Evolutionary conservation across 768 basidiomycete species (phyloP).

Genomic region (Polyporus arcularius): DNA sequence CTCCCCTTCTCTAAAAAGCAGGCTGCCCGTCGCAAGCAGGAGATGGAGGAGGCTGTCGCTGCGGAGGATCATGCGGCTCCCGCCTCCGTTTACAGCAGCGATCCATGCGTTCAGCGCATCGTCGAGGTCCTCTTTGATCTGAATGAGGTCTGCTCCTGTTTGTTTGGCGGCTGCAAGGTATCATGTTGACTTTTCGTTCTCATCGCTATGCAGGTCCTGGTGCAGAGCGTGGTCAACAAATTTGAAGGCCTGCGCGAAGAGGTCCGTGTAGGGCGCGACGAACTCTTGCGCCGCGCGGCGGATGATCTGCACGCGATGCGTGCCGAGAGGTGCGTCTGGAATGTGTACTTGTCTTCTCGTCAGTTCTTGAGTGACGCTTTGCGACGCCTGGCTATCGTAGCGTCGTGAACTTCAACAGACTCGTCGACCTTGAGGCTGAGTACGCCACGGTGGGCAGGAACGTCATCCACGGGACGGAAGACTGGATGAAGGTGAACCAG

Average conservation of each 20-base stretch:
- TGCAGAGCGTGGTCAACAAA: slow-evolving; percentile 45
- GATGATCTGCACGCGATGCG: slow-evolving; percentile 48
- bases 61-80: neutral
- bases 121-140: slow-evolving; percentile 53
- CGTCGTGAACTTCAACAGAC: slow-evolving; percentile 48
- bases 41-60: neutral
- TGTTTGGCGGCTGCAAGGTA: neutral
- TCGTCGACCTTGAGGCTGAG: slow-evolving; percentile 57
- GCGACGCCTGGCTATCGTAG: slow-evolving; percentile 33
- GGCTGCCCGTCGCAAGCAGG: neutral
- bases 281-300: slow-evolving; percentile 48
- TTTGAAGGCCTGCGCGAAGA: slow-evolving; percentile 51
- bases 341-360: neutral
- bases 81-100: neutral
- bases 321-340: slow-evolving; percentile 39
- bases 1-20: neutral
- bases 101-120: slow-evolving; percentile 35
- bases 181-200: neutral
- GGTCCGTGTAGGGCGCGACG: slow-evolving; percentile 44
- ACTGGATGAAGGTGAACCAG: slow-evolving; percentile 42
- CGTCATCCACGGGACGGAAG: slow-evolving; percentile 43
- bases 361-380: neutral
- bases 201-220: slow-evolving; percentile 41
- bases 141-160: slow-evolving; percentile 37
- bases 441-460: slow-evolving; percentile 47